A percentile compares a stretch with the other conserved stretches of the same genome.
Conservation (phyloP, 2,329 filamentous ascomycete species). For the Mollisia scopiformis region DNA sequence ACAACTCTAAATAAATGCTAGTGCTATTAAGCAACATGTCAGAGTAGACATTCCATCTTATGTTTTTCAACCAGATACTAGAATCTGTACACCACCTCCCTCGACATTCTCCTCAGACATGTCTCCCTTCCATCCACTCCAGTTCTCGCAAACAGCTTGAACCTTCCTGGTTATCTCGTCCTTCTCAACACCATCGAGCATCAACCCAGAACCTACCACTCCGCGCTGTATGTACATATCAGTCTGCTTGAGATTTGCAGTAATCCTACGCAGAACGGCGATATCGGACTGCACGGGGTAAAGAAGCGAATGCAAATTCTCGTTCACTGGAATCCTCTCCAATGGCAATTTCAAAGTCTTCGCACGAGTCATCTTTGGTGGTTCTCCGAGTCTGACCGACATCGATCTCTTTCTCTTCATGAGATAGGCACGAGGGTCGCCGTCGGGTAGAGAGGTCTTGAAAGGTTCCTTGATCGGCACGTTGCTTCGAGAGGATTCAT, state of each 20-base stretch:
- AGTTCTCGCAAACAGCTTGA: slow-evolving; percentile 23
- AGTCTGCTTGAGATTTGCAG: slow-evolving; percentile 5
- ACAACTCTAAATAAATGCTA: background rate
- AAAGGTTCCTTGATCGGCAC: slow-evolving; percentile 11
- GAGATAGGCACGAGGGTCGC: slow-evolving; percentile 36
- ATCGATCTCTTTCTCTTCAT: slow-evolving; percentile 33
- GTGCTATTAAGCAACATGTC: background rate
- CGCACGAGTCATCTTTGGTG: slow-evolving; percentile 20
- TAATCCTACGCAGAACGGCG: slow-evolving; percentile 9
- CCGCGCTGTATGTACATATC: slow-evolving; percentile 30
- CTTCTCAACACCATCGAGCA: slow-evolving; percentile 13
- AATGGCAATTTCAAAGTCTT: slow-evolving; percentile 34
- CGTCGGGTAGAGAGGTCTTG: slow-evolving; percentile 29
- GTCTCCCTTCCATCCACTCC: slow-evolving; percentile 16
- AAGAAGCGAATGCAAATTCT: slow-evolving; percentile 26
- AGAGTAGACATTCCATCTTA: background rate
- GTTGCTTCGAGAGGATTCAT: background rate
- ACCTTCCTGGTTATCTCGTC: slow-evolving; percentile 13
- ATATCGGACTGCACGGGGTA: slow-evolving; percentile 18
- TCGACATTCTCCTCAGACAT: slow-evolving; percentile 7
- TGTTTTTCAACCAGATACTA: slow-evolving; percentile 17
- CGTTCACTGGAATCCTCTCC: slow-evolving; percentile 29
- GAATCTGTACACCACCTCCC: slow-evolving; percentile 22
- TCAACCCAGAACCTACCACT: slow-evolving; percentile 19
- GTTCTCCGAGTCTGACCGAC: slow-evolving; percentile 13